Conservation (phyloP, 2,329 filamentous ascomycete genomes). For the Cryphonectria parasitica region DNA sequence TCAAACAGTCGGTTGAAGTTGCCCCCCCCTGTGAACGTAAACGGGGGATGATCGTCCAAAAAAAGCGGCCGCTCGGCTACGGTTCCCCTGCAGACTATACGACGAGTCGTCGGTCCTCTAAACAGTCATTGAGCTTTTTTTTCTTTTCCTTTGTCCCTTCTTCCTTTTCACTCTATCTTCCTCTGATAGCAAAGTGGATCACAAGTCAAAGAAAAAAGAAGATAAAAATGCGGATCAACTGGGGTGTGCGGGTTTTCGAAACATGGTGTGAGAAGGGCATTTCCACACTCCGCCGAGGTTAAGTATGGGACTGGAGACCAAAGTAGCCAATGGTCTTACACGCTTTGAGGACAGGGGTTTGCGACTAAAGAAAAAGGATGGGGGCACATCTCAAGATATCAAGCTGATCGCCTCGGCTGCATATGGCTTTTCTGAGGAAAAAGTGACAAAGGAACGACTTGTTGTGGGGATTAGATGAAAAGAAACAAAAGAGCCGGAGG, state of each 20-base stretch:
- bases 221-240: neutral
- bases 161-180: neutral
- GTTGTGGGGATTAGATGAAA: neutral
- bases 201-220: neutral
- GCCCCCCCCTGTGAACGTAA: neutral
- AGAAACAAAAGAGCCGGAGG: neutral
- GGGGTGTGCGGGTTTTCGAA: no score
- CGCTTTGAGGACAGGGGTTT: slow-evolving; percentile 5
- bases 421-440: neutral
- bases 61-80: neutral
- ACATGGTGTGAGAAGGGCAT: neutral
- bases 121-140: neutral
- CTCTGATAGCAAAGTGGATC: neutral
- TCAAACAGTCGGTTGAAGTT: neutral
- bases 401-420: neutral
- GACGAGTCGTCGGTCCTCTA: neutral
- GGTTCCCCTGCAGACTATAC: neutral
- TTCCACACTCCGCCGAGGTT: neutral
- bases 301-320: neutral
- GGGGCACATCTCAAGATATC: neutral
- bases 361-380: neutral
- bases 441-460: neutral
- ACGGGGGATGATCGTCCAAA: neutral
- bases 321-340: slow-evolving; percentile 21
- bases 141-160: neutral